A percentile compares a stretch with the other conserved stretches of the same genome.
Conservation (phyloP, 306 rosid genomes). For the Neltuma alba region DNA sequence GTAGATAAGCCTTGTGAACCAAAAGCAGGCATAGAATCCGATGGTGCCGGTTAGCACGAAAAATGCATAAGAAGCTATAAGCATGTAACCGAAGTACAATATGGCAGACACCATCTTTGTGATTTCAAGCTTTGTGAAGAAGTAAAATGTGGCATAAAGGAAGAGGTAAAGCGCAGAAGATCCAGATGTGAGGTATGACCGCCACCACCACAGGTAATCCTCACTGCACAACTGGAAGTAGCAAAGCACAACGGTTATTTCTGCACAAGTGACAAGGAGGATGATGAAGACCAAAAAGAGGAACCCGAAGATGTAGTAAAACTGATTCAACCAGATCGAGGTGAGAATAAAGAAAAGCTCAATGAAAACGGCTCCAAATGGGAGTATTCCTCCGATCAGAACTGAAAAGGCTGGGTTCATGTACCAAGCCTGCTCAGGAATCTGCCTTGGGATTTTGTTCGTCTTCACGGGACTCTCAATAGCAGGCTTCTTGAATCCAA, state of each 20-base stretch:
- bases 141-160: conserved; percentile 94
- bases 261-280: conserved; percentile 91
- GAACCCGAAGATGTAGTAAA: conserved; percentile 97
- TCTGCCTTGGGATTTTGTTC: conserved; percentile 97
- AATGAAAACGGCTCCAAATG: conserved; percentile 96
- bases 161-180: conserved; percentile 95
- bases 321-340: conserved; percentile 98
- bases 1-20: conserved; percentile 98
- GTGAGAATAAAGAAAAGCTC: conserved; percentile 99
- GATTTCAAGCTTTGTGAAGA: conserved; percentile 99
- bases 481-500: conserved; percentile 97
- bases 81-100: conserved; percentile 94
- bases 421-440: conserved; percentile 99
- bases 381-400: conserved; percentile 95
- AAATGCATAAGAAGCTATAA: conserved; percentile 89
- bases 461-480: conserved; percentile 96
- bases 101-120: conserved; percentile 85
- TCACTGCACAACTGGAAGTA: conserved; percentile 99
- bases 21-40: conserved; percentile 94
- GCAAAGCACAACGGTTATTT: conserved; percentile 93
- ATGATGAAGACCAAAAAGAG: conserved; percentile 92
- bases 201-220: conserved; percentile 99
- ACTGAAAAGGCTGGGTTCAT: conserved; percentile 92
- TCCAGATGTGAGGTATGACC: conserved; percentile 93
- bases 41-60: conserved; percentile 96